A percentile compares a stretch with the other conserved stretches of the same genome.
phyloP scores from a whole-genome alignment of 306 rosid genomes.

The Geum urbanum region DNA sequence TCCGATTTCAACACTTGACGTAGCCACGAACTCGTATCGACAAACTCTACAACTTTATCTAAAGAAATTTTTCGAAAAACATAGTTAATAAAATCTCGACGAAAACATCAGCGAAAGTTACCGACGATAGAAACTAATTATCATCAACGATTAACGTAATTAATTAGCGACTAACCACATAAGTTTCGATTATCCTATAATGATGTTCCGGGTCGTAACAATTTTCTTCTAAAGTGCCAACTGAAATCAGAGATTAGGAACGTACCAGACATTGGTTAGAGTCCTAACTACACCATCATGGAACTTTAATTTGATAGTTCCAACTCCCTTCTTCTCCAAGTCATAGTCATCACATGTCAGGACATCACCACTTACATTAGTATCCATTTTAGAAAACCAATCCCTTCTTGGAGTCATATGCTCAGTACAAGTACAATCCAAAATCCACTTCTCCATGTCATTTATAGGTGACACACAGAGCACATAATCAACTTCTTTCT shows the following conservation, averaged over 20 bases:
- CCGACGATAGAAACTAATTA: too few species aligned
- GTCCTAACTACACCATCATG: not conserved
- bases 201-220: too few species aligned
- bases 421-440: not conserved
- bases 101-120: too few species aligned
- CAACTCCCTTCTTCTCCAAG: not conserved
- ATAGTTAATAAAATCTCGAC: too few species aligned
- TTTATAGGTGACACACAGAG: slow-evolving; percentile 56
- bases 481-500: not conserved
- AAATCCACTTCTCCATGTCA: slow-evolving; percentile 3
- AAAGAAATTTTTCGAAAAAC: too few species aligned
- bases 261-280: not conserved
- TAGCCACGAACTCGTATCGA: too few species aligned
- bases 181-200: too few species aligned
- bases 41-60: too few species aligned
- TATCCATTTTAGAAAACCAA: not conserved
- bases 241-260: not conserved
- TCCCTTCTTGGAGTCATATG: not conserved
- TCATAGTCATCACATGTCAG: not conserved
- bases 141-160: too few species aligned
- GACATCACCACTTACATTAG: not conserved
- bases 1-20: too few species aligned
- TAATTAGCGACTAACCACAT: too few species aligned
- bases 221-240: not conserved
- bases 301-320: not conserved